These are phyloP conservation scores for Fusarium sp. DNA, from an alignment of 2,329 filamentous ascomycete genomes.

Conservation along the genomic window DNA sequence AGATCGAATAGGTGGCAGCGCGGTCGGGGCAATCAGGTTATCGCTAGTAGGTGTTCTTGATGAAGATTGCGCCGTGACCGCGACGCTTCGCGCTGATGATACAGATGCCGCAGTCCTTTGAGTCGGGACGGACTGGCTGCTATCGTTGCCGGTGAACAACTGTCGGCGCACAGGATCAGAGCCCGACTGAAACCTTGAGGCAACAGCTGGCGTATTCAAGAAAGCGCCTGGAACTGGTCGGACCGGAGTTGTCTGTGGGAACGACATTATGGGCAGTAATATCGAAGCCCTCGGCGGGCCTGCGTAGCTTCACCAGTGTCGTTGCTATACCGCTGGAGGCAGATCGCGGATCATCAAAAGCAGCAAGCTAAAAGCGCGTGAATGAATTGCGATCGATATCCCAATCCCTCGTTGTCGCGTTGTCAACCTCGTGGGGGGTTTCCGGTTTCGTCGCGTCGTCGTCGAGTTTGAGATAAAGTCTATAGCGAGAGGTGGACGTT, in stretches of 20 bases:
- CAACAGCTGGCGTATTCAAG: conserved; percentile 77
- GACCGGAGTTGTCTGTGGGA: conserved; percentile 73
- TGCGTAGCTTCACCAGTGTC: conserved; percentile 50
- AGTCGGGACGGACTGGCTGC: conserved; percentile 33
- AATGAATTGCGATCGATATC: conserved; percentile 26
- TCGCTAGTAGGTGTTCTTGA: conserved; percentile 44
- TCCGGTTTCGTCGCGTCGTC: conserved; percentile 43
- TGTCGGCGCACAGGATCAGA: conserved; percentile 65
- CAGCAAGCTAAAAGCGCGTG: conserved; percentile 38
- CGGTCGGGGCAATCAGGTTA: conserved; percentile 51
- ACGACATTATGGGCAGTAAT: conserved; percentile 63
- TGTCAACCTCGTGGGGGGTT: conserved; percentile 14
- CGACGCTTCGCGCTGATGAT: conserved; percentile 39
- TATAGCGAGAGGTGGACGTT: conserved; percentile 40
- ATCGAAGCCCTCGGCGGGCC: conserved; percentile 49
- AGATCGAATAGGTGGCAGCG: conserved; percentile 60
- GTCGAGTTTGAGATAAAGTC: conserved; percentile 35
- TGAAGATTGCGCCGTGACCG: conserved; percentile 45
- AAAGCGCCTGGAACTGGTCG: conserved; percentile 82
- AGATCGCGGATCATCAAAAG: conserved; percentile 50
- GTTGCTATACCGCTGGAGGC: conserved; percentile 42
- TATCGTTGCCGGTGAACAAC: conserved; percentile 59
- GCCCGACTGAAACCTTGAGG: conserved; percentile 61
- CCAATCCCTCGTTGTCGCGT: conserved; percentile 34
- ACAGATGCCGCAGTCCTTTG: conserved; percentile 38